Percentiles rank a stretch among this genome's conserved stretches.
Evolutionary conservation across 768 basidiomycete genomes (phyloP).

Genomic region (Suillus placidus): DNA sequence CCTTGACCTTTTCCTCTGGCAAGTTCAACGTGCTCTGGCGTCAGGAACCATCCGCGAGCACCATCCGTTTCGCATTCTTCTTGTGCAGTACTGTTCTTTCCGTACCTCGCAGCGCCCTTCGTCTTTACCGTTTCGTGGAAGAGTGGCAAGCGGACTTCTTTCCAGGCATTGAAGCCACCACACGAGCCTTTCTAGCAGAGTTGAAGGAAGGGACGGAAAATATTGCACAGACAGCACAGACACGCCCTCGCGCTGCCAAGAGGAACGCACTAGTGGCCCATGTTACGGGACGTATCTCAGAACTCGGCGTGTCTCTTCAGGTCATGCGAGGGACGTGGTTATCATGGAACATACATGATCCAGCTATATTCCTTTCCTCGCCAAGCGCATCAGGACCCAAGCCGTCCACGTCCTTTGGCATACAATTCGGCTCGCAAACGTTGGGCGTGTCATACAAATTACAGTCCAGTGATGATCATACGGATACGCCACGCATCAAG

Average conservation of each 20-base stretch:
- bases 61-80: conserved; percentile 47
- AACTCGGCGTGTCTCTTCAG: conserved; percentile 66
- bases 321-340: conserved; percentile 91
- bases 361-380: conserved; percentile 49
- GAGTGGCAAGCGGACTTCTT: conserved; percentile 84
- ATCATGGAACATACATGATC: conserved; percentile 66
- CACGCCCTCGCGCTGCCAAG: conserved; percentile 24
- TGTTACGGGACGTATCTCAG: conserved; percentile 53
- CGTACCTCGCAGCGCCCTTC: conserved; percentile 81
- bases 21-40: conserved; percentile 50
- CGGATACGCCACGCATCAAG: conserved; percentile 54
- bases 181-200: conserved; percentile 68
- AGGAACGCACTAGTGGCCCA: conserved; percentile 38
- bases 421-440: conserved; percentile 63
- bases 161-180: conserved; percentile 68
- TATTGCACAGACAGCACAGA: conserved; percentile 39
- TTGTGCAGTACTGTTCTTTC: conserved; percentile 52
- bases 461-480: conserved; percentile 34
- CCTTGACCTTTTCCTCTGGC: conserved; percentile 50
- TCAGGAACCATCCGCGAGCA: conserved; percentile 45
- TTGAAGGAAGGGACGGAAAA: conserved; percentile 40
- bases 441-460: conserved; percentile 60
- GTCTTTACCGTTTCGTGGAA: conserved; percentile 75
- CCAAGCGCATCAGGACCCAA: conserved; percentile 36
- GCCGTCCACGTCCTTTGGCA: conserved; percentile 53